Base-by-base conservation (phyloP, 1,284 basidiomycete species). In the Fomitopsis pinicola region DNA sequence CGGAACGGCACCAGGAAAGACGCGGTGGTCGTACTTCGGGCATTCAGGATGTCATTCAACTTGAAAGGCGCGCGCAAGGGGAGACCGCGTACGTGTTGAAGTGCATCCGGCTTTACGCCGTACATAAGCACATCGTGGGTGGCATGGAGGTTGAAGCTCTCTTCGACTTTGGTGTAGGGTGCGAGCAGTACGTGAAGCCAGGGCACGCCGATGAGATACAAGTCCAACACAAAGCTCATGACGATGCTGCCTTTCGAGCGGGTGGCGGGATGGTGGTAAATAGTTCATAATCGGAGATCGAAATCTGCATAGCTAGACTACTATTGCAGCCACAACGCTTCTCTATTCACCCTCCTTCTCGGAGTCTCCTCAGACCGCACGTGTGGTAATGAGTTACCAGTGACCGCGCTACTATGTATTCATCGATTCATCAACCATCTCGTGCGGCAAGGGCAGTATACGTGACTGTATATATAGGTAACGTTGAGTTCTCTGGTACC, bases 141-240 rank as follows among this genome's bases (percentile, higher is more conserved):
- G 0, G 94, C 96, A 72, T 99, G 97, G 5, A 98, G 82, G 64
- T 91, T 95, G 80, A 98, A 98, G 71, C 91, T 94, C 77, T 99
- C 97, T 74, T 99, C 97, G 44, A 99, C 97, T 77, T 99, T 99
- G 3, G 92, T 94, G 73, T 91, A 96, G 0, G 97, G 97, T 2
- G 92, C 83, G 5, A 93, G 75, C 5, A 91, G 65, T 58, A 95
- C 88, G 68, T 96, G 90, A 1, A 73, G 63, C 77, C 84, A 87
- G 48, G 82, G 80, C 30, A 85, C 78, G 0, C 75, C 66, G 45
- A 91, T 72, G 6, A 94, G 74, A 4, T 88, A 68, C 42, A 80
- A 65, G 70, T 92, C 88, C n/a, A 83, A 72, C 4, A 69, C 67
- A 22, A 50, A 50, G 48, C 48, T 50, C 48, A 50, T 50, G 12